phyloP scores from a whole-genome alignment of 768 basidiomycete species.

The Boletus subcaerulescens region DNA sequence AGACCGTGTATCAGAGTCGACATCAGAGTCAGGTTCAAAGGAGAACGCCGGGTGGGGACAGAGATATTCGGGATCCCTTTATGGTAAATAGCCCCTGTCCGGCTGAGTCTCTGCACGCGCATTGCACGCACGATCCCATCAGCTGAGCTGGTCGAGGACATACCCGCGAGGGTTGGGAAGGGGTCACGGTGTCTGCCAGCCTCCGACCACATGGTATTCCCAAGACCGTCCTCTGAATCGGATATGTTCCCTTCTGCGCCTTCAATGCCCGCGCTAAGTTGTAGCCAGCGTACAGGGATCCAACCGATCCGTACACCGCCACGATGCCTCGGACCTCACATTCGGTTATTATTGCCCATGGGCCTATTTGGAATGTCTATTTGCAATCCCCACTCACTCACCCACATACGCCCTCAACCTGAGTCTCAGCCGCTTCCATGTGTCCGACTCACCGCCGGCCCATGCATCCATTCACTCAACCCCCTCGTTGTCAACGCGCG shows the following conservation, averaged over 20 bases:
- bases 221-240: no score
- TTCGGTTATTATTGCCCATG: background rate
- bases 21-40: background rate
- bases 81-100: slow-evolving; percentile 12
- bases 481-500: slow-evolving; percentile 27
- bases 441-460: background rate
- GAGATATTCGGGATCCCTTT: background rate
- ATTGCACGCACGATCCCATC: no score
- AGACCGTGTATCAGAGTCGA: background rate
- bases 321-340: background rate
- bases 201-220: no score
- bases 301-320: no score
- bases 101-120: no score
- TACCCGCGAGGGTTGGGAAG: no score
- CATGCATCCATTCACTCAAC: background rate
- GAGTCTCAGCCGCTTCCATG: slow-evolving; percentile 8
- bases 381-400: slow-evolving; percentile 10
- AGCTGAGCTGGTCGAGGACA: no score
- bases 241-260: no score
- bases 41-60: background rate
- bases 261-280: no score
- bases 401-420: slow-evolving; percentile 20
- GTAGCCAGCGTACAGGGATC: no score
- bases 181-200: no score
- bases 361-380: background rate